Evolutionary conservation across 2,329 filamentous ascomycete genomes (phyloP), one percentile per base, ranked within the genome.

Genomic region (Aspergillus candidus): DNA sequence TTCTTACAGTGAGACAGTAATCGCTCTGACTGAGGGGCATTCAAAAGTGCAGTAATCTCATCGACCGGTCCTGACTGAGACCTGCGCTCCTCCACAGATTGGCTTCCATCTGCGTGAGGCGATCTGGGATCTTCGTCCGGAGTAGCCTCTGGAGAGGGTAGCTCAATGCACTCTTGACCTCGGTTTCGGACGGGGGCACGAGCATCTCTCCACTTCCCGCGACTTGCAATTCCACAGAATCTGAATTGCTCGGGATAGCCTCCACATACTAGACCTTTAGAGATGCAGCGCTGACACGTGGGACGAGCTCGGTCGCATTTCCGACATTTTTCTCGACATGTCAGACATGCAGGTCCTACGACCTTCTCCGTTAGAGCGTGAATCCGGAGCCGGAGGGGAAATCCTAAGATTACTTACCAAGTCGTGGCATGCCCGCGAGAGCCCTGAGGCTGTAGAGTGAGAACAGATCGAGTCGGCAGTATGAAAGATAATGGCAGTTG

Each of bases 271-370:
- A 62, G 46, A 30, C 61, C 61, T 38, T 61, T 64, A 10, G 51
- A 53, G 12, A 59, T 49, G 34, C 61, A 64, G 17, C 60, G 53
- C 41, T 56, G 53, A 34, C 61, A 64, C 12, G 47, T 49, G 4
- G 60, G 61, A n/a, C 58, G 54, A 15, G 46, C 50, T 2, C 59
- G 59, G 40, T 64, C 60, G 39, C 61, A 64, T 48, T 54, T 54
- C 13, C 60, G 58, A 34, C 57, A 62, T 43, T 64, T 64, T 43
- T 63, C 55, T 44, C 60, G 55, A 41, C 61, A 64, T 44, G 61
- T 64, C 44, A 58, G 43, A 44, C 61, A 64, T 34, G 61, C 60
- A 15, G 61, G 56, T 37, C 55, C 61, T 62, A n/a, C 12, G 7
- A 32, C 4, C 17, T 3, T 15, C 10, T 8, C 18, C 37, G 32